Evolutionary conservation across 768 basidiomycete genomes (phyloP).

Genomic region (Leccinum truebloodii): DNA sequence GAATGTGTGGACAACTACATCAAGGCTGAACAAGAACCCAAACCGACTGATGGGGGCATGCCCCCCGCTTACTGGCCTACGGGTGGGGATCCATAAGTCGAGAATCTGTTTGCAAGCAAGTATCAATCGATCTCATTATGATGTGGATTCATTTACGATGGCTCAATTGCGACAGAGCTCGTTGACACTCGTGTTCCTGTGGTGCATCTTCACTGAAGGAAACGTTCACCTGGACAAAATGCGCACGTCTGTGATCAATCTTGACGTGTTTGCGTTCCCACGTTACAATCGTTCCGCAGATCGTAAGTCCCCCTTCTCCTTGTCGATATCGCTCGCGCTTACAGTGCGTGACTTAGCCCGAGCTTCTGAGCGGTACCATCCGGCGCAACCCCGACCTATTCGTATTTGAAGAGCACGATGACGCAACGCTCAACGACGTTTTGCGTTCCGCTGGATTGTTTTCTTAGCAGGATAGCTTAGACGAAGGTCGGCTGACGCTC

Average conservation of each 20-base stretch:
- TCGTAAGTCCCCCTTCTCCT: neutral
- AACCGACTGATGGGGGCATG: neutral
- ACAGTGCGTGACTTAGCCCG: neutral
- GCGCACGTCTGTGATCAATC: constrained; percentile 1
- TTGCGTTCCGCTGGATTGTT: constrained; percentile 49
- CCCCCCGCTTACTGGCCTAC: constrained; percentile 6
- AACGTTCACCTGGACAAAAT: constrained; percentile 2
- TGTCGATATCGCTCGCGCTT: neutral
- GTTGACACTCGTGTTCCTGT: constrained; percentile 5
- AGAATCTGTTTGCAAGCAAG: constrained; percentile 9
- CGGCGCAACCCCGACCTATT: constrained; percentile 55
- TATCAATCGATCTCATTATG: neutral
- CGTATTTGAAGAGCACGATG: constrained; percentile 53
- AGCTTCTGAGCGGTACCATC: constrained; percentile 49
- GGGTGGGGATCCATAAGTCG: constrained; percentile 2
- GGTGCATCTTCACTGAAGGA: constrained; percentile 4
- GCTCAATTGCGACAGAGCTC: constrained; percentile 1
- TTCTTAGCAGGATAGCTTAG: constrained; percentile 38
- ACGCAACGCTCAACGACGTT: constrained; percentile 50
- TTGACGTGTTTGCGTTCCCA: constrained; percentile 3
- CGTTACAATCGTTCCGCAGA: constrained; percentile 4
- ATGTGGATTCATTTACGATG: neutral
- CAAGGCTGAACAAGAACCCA: neutral
- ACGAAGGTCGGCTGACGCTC: constrained; percentile 41
- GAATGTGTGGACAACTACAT: constrained; percentile 2